Percentiles rank a stretch among this genome's conserved stretches.
phyloP scores from a whole-genome alignment of 2,329 filamentous ascomycete species.

The Mariannaea sp. region DNA sequence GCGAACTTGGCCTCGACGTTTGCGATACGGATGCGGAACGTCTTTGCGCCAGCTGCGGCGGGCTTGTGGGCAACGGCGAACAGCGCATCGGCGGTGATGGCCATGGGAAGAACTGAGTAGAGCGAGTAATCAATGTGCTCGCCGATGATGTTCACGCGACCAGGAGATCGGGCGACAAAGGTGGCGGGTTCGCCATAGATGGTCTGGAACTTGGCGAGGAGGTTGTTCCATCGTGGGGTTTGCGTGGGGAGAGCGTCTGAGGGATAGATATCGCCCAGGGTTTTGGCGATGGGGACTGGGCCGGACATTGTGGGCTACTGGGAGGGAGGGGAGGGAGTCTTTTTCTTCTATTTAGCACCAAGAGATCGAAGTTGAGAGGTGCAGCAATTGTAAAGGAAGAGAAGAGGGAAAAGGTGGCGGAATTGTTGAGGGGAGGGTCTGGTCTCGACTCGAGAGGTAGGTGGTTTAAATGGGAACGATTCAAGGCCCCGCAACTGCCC shows the following conservation, averaged over 20 bases:
- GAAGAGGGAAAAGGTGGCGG: neutral
- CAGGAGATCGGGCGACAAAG: conserved; percentile 88
- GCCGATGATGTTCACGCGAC: conserved; percentile 96
- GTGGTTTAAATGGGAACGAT: conserved; percentile 30
- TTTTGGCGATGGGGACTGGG: conserved; percentile 73
- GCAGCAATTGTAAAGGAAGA: no score
- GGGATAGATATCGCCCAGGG: conserved; percentile 83
- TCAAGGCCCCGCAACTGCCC: conserved; percentile 33
- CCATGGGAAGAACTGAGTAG: conserved; percentile 95
- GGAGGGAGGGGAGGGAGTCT: neutral
- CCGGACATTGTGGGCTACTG: conserved; percentile 51
- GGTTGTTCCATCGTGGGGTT: conserved; percentile 72
- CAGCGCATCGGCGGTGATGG: conserved; percentile 87
- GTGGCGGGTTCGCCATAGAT: conserved; percentile 72
- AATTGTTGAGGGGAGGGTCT: conserved; percentile 21
- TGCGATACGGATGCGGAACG: conserved; percentile 73
- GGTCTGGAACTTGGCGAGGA: conserved; percentile 72
- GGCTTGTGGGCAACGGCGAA: conserved; percentile 73
- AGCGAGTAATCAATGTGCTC: conserved; percentile 99
- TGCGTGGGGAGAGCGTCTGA: conserved; percentile 70
- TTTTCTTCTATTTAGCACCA: no score
- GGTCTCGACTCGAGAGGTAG: conserved; percentile 16
- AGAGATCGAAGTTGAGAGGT: no score
- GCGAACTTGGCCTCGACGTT: conserved; percentile 84
- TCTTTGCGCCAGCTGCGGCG: conserved; percentile 53